These are phyloP conservation scores for Alternaria sp. DNA, from an alignment of 2,329 filamentous ascomycete species.

Conservation along the genomic window DNA sequence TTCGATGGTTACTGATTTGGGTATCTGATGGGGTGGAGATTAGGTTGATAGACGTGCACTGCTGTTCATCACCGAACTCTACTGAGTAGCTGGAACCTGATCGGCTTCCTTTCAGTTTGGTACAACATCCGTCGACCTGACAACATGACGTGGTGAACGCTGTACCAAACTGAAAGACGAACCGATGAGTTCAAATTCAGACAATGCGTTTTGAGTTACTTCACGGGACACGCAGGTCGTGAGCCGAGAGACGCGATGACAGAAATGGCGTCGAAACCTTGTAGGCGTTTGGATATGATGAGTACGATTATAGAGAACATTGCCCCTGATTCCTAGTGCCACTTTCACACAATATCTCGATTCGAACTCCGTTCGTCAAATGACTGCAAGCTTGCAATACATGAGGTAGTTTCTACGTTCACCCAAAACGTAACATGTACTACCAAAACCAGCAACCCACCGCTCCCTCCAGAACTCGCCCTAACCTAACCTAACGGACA, in stretches of 20 bases:
- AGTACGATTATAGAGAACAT: not conserved
- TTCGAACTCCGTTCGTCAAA: not conserved
- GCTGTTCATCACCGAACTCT: not conserved
- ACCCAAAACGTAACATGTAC: not conserved
- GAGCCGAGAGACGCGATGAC: not conserved
- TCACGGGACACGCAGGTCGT: not conserved
- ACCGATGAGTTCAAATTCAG: not conserved
- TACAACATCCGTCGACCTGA: not conserved
- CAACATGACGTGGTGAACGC: not conserved
- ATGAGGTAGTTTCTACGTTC: not conserved
- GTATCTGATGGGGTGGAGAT: not conserved
- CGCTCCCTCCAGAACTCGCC: not conserved
- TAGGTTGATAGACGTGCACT: not conserved
- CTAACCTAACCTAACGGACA: not conserved
- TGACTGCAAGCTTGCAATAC: not conserved
- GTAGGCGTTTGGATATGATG: not conserved
- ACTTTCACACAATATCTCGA: too few species aligned
- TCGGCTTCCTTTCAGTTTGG: not conserved
- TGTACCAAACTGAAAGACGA: not conserved
- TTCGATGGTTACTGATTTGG: conserved; percentile 5
- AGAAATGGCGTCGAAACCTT: too few species aligned
- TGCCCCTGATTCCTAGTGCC: not conserved
- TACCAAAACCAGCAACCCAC: not conserved
- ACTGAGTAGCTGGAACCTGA: not conserved
- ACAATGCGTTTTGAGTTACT: not conserved